phyloP scores from a whole-genome alignment of 345 rosid genomes.

The Lepidium sativum region DNA sequence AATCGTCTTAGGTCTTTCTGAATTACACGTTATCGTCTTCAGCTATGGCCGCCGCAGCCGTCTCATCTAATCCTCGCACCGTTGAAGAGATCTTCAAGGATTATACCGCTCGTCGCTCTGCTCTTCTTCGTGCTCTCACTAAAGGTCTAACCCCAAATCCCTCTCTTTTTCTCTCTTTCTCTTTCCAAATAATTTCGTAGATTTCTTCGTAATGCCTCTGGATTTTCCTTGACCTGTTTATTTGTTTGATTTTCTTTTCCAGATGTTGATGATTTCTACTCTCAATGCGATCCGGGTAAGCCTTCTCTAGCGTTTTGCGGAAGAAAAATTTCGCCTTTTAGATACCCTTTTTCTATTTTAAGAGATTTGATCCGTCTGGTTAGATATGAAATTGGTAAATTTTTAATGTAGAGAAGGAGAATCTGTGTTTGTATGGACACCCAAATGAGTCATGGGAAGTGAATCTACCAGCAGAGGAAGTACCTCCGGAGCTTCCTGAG shows the following conservation, averaged over 20 bases:
- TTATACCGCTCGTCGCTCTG: constrained; percentile 64
- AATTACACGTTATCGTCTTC: background rate
- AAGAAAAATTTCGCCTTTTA: background rate
- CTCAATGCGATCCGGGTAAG: constrained; percentile 96
- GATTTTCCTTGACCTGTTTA: background rate
- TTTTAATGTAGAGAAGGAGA: constrained; percentile 66
- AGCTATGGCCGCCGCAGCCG: constrained; percentile 29
- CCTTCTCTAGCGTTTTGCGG: background rate
- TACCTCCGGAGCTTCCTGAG: constrained; percentile 96
- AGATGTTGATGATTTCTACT: constrained; percentile 91
- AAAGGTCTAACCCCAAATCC: constrained; percentile 33
- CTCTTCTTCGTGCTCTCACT: constrained; percentile 87
- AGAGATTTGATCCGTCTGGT: constrained; percentile 7
- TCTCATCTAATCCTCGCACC: constrained; percentile 64
- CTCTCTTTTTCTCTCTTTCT: background rate
- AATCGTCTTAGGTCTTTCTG: background rate
- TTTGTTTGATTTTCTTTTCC: background rate
- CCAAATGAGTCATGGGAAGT: constrained; percentile 95
- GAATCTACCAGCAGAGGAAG: constrained; percentile 90
- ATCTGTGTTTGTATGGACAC: constrained; percentile 87
- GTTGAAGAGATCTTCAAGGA: constrained; percentile 97
- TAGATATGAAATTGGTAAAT: background rate
- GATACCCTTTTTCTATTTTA: background rate
- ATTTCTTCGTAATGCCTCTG: constrained; percentile 8
- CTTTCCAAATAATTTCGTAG: background rate